Percentiles rank a stretch among this genome's conserved stretches.
Evolutionary conservation across 2,329 filamentous ascomycete species (phyloP).

Genomic region (Didymella sp.): DNA sequence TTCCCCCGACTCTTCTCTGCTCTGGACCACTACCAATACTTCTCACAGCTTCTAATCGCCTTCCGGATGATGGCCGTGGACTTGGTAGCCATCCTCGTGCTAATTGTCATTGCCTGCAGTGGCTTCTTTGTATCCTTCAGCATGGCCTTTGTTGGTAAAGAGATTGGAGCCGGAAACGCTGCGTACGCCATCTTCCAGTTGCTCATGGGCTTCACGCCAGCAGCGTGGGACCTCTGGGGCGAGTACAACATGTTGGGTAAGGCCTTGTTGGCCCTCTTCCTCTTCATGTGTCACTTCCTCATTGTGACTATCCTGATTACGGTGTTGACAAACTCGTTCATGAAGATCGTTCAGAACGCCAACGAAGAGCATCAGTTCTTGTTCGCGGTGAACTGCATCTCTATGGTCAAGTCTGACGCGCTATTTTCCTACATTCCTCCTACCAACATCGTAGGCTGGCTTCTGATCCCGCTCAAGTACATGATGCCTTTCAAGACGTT

Average conservation of each 20-base stretch:
- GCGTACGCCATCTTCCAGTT: conserved; percentile 93
- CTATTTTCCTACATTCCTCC: conserved; percentile 94
- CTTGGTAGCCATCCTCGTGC: conserved; percentile 79
- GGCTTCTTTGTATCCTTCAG: conserved; percentile 97
- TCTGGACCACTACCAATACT: conserved; percentile 93
- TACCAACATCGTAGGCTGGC: conserved; percentile 89
- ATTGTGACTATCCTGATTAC: conserved; percentile 94
- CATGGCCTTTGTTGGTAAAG: conserved; percentile 73
- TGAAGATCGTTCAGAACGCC: conserved; percentile 91
- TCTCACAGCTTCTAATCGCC: conserved; percentile 91
- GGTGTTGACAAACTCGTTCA: conserved; percentile 95
- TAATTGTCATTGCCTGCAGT: conserved; percentile 87
- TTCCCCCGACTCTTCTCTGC: conserved; percentile 92
- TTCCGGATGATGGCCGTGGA: conserved; percentile 95
- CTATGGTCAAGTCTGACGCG: conserved; percentile 97
- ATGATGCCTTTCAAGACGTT: conserved; percentile 81
- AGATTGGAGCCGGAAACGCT: conserved; percentile 74
- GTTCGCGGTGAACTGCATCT: conserved; percentile 96
- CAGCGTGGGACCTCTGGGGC: conserved; percentile 90
- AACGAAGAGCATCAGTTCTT: conserved; percentile 91
- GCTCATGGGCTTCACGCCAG: conserved; percentile 93
- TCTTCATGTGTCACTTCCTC: conserved; percentile 94
- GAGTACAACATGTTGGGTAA: conserved; percentile 81
- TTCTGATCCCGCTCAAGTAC: conserved; percentile 82
- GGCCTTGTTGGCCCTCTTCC: conserved; percentile 76